Percentiles rank a stretch among this genome's conserved stretches.
Conservation (phyloP, 164 flowering plant species). For the Nelumbo lutea region DNA sequence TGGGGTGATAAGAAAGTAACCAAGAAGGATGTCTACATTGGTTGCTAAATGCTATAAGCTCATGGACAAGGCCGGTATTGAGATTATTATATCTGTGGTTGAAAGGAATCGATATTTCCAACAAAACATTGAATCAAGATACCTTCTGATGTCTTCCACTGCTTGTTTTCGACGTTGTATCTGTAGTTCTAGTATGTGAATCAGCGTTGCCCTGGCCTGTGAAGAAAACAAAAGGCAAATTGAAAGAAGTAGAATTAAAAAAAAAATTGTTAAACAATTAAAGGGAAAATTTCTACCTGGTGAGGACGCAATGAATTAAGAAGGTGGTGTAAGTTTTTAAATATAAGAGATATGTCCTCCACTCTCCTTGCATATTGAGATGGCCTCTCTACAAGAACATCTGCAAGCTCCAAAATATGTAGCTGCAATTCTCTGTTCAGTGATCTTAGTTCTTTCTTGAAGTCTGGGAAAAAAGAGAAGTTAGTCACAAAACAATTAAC, state of each 20-base stretch:
- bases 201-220: conserved; percentile 84
- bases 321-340: conserved; percentile 84
- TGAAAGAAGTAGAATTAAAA: too few species aligned
- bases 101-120: neutral
- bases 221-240: neutral
- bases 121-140: neutral
- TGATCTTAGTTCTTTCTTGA: conserved; percentile 70
- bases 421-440: conserved; percentile 88
- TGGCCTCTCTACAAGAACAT: conserved; percentile 90
- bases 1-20: neutral
- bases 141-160: conserved; percentile 91
- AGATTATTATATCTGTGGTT: neutral
- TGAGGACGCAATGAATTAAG: conserved; percentile 92
- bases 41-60: neutral
- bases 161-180: conserved; percentile 86
- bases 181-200: conserved; percentile 81
- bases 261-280: neutral
- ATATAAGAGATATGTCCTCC: conserved; percentile 85
- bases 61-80: neutral
- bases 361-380: conserved; percentile 94
- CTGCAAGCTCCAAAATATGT: conserved; percentile 88
- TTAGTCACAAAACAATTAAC: neutral
- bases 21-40: neutral
- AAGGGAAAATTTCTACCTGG: conserved; percentile 45
- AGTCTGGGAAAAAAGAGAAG: conserved; percentile 35